Evolutionary conservation across 768 basidiomycete genomes (phyloP).

Genomic region (Trametes cubensis): DNA sequence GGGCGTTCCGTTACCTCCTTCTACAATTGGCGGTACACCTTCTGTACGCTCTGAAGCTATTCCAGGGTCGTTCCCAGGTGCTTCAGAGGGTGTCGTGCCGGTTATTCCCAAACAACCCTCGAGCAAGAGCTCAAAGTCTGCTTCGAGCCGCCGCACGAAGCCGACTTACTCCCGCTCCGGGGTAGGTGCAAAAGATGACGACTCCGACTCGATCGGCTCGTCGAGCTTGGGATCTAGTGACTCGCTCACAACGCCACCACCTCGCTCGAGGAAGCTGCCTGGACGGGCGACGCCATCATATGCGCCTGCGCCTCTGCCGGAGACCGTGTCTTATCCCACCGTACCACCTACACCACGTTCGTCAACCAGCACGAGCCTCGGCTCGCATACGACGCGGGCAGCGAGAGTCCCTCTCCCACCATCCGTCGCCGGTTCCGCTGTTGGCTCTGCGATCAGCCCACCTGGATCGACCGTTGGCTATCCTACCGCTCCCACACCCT

Average conservation of each 20-base stretch:
- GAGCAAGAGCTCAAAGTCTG: conserved; percentile 15
- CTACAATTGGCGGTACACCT: conserved; percentile 22
- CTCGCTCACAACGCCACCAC: conserved; percentile 40
- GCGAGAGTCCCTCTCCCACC: conserved; percentile 29
- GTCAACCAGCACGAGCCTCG: conserved; percentile 17
- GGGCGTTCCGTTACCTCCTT: conserved; percentile 15
- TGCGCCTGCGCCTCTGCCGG: conserved; percentile 27
- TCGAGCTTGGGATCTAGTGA: conserved; percentile 37
- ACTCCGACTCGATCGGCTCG: conserved; percentile 34
- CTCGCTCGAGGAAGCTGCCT: conserved; percentile 20
- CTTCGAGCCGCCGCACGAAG: conserved; percentile 5
- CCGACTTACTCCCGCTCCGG: conserved; percentile 13
- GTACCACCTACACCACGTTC: conserved; percentile 22
- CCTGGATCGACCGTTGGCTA: conserved; percentile 19
- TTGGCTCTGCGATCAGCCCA: conserved; percentile 16
- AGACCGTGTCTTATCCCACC: conserved; percentile 28
- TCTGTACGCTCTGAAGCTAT: conserved; percentile 24
- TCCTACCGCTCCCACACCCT: conserved; percentile 14
- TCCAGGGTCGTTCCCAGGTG: conserved; percentile 24
- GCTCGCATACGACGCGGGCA: conserved; percentile 21
- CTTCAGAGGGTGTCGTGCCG: conserved; percentile 1
- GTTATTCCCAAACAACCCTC: conserved; percentile 22
- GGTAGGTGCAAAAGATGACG: conserved; percentile 15
- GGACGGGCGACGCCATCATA: conserved; percentile 25
- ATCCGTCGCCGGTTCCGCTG: conserved; percentile 18